Conservation (phyloP, 208 protist genomes). For the Trypanosoma caninum region DNA sequence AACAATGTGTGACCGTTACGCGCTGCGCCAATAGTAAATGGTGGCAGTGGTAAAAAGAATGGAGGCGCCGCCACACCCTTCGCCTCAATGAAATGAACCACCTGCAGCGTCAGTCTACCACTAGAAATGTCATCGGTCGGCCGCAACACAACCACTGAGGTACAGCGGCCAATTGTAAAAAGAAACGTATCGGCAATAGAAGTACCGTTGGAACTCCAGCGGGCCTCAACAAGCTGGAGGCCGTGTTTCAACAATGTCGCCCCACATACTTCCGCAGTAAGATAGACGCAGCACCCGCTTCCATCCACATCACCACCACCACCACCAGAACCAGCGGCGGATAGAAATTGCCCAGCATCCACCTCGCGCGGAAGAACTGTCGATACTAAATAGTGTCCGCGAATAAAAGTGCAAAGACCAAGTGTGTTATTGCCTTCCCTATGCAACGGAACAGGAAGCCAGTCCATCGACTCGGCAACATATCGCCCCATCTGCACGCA, state of each 20-base stretch:
- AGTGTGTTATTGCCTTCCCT: slow-evolving; percentile 15
- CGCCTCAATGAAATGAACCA: slow-evolving; percentile 13
- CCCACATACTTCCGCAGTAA: slow-evolving; percentile 15
- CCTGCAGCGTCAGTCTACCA: slow-evolving; percentile 9
- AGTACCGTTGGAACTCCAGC: slow-evolving; percentile 6
- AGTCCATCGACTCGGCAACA: slow-evolving; percentile 9
- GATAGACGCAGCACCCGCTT: background rate
- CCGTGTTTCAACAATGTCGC: slow-evolving; percentile 9
- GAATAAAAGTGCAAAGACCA: slow-evolving; percentile 25
- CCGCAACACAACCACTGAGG: slow-evolving; percentile 14
- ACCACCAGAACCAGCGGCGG: background rate
- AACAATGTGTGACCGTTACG: background rate
- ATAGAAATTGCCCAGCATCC: background rate
- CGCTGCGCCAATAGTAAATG: background rate
- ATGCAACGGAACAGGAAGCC: slow-evolving; percentile 22
- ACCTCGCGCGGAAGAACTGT: slow-evolving; percentile 13
- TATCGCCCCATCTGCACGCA: slow-evolving; percentile 10
- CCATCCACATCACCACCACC: background rate
- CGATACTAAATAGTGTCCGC: slow-evolving; percentile 14
- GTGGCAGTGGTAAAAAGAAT: background rate
- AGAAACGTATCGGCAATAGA: slow-evolving; percentile 24
- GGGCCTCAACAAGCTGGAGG: slow-evolving; percentile 6
- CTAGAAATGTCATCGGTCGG: slow-evolving; percentile 13
- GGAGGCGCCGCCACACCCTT: slow-evolving; percentile 2
- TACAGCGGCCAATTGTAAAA: slow-evolving; percentile 17